Conservation (phyloP, 148 eudicot genomes). For the Oxyria digyna region DNA sequence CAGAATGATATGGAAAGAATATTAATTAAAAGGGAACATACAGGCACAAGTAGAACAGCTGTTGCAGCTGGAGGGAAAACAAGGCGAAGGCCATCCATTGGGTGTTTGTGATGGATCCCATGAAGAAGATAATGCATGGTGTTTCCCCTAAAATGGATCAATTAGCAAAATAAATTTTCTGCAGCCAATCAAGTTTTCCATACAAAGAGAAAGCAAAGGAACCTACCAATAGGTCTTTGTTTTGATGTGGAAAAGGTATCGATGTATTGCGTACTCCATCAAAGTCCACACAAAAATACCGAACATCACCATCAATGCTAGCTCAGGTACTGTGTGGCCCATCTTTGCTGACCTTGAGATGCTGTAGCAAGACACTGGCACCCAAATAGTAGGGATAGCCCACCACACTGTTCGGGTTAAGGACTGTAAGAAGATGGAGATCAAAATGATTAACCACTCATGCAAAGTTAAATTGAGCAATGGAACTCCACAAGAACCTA, state of each 20-base stretch:
- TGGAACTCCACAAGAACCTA: neutral
- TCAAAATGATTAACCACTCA: neutral
- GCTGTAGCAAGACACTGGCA: constrained; percentile 4
- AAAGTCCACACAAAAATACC: neutral
- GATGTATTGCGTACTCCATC: constrained; percentile 6
- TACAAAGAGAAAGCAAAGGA: neutral
- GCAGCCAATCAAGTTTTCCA: neutral
- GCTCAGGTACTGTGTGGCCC: constrained; percentile 1
- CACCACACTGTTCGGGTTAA: constrained; percentile 10
- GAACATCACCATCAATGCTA: neutral
- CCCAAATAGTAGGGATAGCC: constrained; percentile 4
- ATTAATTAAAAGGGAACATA: neutral
- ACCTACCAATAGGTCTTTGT: constrained; percentile 9
- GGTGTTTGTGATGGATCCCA: constrained; percentile 13
- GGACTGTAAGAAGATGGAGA: neutral
- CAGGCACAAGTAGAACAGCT: constrained; percentile 7
- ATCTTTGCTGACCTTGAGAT: neutral
- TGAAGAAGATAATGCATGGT: constrained; percentile 14
- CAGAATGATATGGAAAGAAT: neutral
- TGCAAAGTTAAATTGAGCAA: no score
- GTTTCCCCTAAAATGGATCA: constrained; percentile 25
- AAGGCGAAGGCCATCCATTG: constrained; percentile 11
- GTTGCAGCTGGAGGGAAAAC: constrained; percentile 14
- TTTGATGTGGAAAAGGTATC: constrained; percentile 9
- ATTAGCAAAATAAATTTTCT: neutral